A percentile compares a stretch with the other conserved stretches of the same genome.
These are phyloP conservation scores for Zygosaccharomyces sapae DNA, from an alignment of 1,139 yeast species.

Conservation along the genomic window DNA sequence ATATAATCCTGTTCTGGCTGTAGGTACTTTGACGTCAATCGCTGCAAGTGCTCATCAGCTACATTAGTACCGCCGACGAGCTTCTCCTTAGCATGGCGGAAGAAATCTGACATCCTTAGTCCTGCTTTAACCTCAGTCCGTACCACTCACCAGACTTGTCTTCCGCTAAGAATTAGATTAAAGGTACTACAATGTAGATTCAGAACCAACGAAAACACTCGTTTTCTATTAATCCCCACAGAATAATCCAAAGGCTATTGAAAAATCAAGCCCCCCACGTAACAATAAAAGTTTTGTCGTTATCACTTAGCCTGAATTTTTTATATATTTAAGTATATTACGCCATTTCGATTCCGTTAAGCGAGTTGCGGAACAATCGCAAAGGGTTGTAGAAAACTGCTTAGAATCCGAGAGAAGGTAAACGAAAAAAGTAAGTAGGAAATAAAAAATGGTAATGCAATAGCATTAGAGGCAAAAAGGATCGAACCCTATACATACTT, in stretches of 20 bases:
- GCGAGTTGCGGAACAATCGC: background rate
- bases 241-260: no score
- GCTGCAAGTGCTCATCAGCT: conserved; percentile 19
- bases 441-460: background rate
- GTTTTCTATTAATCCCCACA: no score
- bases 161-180: no score
- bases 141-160: no score
- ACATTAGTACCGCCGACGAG: conserved; percentile 22
- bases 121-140: no score
- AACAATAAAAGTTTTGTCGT: no score
- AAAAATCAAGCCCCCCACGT: no score
- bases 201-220: no score
- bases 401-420: background rate
- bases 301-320: no score
- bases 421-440: background rate
- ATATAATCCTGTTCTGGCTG: conserved; percentile 12
- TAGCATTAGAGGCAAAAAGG: background rate
- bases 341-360: no score
- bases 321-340: no score
- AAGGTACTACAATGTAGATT: no score
- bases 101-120: conserved; percentile 17
- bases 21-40: conserved; percentile 15
- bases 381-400: background rate
- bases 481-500: background rate
- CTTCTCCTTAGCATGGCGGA: conserved; percentile 23